Evolutionary conservation across 2,329 filamentous ascomycete genomes (phyloP).

Genomic region (Fusarium clavum): DNA sequence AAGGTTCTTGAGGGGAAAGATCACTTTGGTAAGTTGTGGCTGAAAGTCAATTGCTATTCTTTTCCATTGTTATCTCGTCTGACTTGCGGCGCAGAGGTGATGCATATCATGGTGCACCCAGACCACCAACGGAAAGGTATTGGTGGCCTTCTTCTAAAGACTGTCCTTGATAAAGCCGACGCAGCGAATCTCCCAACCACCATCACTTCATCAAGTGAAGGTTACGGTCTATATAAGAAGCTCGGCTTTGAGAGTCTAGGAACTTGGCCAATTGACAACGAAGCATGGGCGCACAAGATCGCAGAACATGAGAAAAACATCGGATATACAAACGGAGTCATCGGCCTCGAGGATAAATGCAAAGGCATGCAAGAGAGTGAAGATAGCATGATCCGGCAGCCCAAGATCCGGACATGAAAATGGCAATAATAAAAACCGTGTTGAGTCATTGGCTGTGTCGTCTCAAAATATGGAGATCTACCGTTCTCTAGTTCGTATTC

Average conservation of each 20-base stretch:
- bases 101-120: slow-evolving; percentile 44
- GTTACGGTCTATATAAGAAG: slow-evolving; percentile 30
- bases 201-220: slow-evolving; percentile 36
- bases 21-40: slow-evolving; percentile 31
- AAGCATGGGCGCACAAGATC: slow-evolving; percentile 36
- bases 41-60: background rate
- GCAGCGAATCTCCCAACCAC: slow-evolving; percentile 12
- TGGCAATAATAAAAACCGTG: background rate
- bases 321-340: slow-evolving; percentile 26
- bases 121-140: slow-evolving; percentile 40
- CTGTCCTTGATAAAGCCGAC: slow-evolving; percentile 35
- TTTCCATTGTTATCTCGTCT: background rate
- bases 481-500: slow-evolving; percentile 42
- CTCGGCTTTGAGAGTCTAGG: slow-evolving; percentile 35
- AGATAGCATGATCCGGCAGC: slow-evolving; percentile 42
- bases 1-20: slow-evolving; percentile 26
- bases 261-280: slow-evolving; percentile 37
- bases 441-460: slow-evolving; percentile 21
- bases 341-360: slow-evolving; percentile 16
- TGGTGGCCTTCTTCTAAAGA: slow-evolving; percentile 26
- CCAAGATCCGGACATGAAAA: slow-evolving; percentile 13
- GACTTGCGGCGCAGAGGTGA: slow-evolving; percentile 26
- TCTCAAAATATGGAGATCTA: background rate
- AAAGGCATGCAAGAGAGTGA: slow-evolving; percentile 36
- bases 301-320: slow-evolving; percentile 13